These are phyloP conservation scores for Colletotrichum sp. DNA, from an alignment of 2,329 filamentous ascomycete genomes.

Conservation along the genomic window DNA sequence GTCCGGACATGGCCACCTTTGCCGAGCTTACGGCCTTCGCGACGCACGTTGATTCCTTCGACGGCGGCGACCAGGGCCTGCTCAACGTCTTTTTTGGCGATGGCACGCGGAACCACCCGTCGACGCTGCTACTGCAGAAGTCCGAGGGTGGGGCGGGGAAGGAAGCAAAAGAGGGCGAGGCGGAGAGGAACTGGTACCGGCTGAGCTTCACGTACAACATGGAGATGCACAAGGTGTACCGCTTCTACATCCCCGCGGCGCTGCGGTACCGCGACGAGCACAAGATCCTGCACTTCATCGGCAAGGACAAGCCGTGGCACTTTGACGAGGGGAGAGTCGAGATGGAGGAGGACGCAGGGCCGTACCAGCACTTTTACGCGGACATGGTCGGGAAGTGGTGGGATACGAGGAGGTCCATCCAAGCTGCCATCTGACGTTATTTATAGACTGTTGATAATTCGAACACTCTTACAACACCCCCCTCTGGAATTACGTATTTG, in stretches of 20 bases:
- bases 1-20: slow-evolving; percentile 69
- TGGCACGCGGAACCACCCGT: slow-evolving; percentile 41
- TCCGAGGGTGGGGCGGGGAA: neutral
- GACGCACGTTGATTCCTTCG: slow-evolving; percentile 70
- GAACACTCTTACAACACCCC: neutral
- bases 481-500: neutral
- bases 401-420: slow-evolving; percentile 13
- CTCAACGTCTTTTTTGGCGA: slow-evolving; percentile 69
- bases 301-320: slow-evolving; percentile 69
- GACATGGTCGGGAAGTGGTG: slow-evolving; percentile 26
- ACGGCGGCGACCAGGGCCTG: slow-evolving; percentile 74
- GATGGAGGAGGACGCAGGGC: neutral
- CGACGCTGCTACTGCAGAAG: neutral
- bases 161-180: rapidly evolving
- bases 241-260: slow-evolving; percentile 26
- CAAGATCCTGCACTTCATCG: slow-evolving; percentile 73
- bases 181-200: slow-evolving; percentile 26
- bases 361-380: slow-evolving; percentile 22
- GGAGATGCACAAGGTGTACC: slow-evolving; percentile 26
- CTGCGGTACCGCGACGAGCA: slow-evolving; percentile 41
- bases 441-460: neutral
- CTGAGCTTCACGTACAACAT: slow-evolving; percentile 28
- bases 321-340: slow-evolving; percentile 26
- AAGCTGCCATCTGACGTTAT: neutral
- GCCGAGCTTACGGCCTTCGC: slow-evolving; percentile 67